Conservation (phyloP, 352 stramenopile genomes). For the Pythium phragmiticola region DNA sequence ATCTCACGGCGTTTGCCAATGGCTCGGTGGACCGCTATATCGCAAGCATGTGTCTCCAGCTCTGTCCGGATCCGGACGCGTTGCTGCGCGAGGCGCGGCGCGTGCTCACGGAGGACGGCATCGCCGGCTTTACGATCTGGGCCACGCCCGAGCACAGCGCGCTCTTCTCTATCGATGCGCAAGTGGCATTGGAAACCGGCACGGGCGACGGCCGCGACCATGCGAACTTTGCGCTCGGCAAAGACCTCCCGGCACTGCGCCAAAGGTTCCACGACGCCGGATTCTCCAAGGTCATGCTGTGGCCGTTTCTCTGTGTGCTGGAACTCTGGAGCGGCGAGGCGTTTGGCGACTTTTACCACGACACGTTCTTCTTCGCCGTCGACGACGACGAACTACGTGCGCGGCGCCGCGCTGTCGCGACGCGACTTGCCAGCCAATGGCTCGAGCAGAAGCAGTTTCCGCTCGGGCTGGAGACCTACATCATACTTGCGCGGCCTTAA, state of each 20-base stretch:
- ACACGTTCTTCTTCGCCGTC: conserved; percentile 22
- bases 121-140: conserved; percentile 64
- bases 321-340: conserved; percentile 46
- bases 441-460: conserved; percentile 39
- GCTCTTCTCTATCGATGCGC: conserved; percentile 34
- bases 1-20: conserved; percentile 28
- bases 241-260: conserved; percentile 39
- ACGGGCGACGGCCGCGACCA: conserved; percentile 33
- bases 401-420: conserved; percentile 27
- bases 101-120: conserved; percentile 35
- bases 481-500: conserved; percentile 37
- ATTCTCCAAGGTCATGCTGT: conserved; percentile 41
- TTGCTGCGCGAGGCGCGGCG: conserved; percentile 46
- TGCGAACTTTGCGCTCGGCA: conserved; percentile 45
- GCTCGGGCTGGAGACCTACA: conserved; percentile 56
- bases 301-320: conserved; percentile 46
- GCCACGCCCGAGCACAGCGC: conserved; percentile 41
- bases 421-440: conserved; percentile 46
- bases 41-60: conserved; percentile 47
- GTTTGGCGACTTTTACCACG: conserved; percentile 42
- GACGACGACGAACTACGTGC: conserved; percentile 35
- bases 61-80: conserved; percentile 45
- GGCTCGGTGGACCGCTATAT: conserved; percentile 51
- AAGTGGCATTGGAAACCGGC: conserved; percentile 33
- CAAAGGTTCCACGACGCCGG: conserved; percentile 32